phyloP scores from a whole-genome alignment of 495 filamentous ascomycete genomes.

The Podospora anserina region DNA sequence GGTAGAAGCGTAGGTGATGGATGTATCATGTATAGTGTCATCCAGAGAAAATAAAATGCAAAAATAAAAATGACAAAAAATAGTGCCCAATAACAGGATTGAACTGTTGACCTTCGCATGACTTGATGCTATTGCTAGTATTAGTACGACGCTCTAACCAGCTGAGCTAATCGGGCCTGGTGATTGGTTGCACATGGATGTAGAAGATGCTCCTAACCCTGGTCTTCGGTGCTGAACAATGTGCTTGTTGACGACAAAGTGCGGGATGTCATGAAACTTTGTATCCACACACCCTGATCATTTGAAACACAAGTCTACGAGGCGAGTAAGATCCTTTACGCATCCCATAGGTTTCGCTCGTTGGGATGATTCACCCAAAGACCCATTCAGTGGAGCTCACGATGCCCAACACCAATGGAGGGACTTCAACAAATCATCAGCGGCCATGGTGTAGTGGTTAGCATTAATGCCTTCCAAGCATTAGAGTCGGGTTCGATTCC shows the following conservation, averaged over 20 bases:
- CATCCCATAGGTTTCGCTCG: background rate
- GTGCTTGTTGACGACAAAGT: too few relatives aligned
- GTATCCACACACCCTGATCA: too few relatives aligned
- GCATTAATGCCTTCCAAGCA: conserved; percentile 8
- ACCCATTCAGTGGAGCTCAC: background rate
- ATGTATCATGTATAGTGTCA: background rate
- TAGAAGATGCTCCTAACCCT: too few relatives aligned
- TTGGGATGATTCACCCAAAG: background rate
- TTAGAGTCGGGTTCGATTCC: conserved; percentile 7
- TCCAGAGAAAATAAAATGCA: background rate
- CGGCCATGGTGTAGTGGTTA: conserved; percentile 8
- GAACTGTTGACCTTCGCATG: background rate
- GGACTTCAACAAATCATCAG: background rate
- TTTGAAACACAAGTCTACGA: too few relatives aligned
- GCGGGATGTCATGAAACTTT: too few relatives aligned
- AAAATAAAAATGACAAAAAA: background rate
- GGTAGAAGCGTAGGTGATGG: background rate
- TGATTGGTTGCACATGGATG: background rate
- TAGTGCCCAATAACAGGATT: background rate
- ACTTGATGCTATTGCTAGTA: background rate
- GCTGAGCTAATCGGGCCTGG: background rate
- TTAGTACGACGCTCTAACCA: background rate
- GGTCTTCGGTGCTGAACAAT: too few relatives aligned
- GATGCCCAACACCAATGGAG: background rate
- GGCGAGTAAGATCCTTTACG: too few relatives aligned